Base-by-base conservation (phyloP, 2,329 filamentous ascomycete species). In the Pseudogymnoascus sp. region DNA sequence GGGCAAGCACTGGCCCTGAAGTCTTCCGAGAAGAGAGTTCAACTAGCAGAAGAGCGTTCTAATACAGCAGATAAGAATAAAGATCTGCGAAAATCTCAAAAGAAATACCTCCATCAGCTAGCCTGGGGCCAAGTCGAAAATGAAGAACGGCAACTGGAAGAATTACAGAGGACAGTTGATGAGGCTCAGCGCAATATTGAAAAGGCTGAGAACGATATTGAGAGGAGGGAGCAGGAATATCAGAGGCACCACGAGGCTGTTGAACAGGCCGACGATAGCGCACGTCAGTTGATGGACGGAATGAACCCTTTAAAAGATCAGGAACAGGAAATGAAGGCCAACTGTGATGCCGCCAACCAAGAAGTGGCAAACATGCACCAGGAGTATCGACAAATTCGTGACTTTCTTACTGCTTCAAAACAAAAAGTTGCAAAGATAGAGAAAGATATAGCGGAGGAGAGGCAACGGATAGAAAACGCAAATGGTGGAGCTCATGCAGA, bases 101-200 rank as follows among this genome's bases (percentile, higher is more conserved):
- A 79, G 35, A 78, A 83, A 24, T 78, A 89, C 47, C 76, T 79
- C 44, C 79, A 82, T 15, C 88, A 95, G 74, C 78, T 90, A 64
- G 86, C 88, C n/a, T 99, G 94, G 94, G 83, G 85, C 24, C 90
- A 95, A 70, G 92, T 97, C 1, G 83, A 86, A 58, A 85, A 90
- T 61, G 81, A 89, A 72, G 93, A 97, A 73, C 75, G 73, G 36
- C 69, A 75, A 2, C 70, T 86, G 0, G 71, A 74, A 57, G 71
- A 72, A 63, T 71, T 84, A 0, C 72, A 76, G 60, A 70, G 69
- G 60, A 64, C 69, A 26, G 62, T 72, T 15, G 62, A 66, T 21
- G 66, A 68, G 6, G 67, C 73, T 3, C 72, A 78, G 40, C 68
- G 74, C 11, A 71, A 70, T 3, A 68, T 82, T 11, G 69, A 67